Conservation (phyloP, 176 grass and related monocot species). For the Phoenix roebelenii region DNA sequence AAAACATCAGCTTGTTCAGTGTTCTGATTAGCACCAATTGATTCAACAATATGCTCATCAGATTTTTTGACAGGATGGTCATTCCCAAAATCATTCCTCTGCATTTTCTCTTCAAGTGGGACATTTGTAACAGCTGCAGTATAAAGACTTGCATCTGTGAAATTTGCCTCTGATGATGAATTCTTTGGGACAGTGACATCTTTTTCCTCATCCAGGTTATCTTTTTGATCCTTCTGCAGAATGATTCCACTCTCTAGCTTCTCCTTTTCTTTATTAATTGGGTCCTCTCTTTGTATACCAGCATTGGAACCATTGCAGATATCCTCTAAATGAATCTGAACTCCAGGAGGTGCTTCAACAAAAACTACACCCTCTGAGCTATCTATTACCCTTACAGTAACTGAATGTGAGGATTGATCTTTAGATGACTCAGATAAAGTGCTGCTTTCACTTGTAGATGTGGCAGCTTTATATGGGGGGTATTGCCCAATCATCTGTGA, state of each 20-base stretch:
- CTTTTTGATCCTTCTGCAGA: background rate
- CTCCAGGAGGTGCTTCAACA: background rate
- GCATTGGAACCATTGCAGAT: background rate
- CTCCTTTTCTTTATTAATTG: background rate
- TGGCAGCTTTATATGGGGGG: background rate
- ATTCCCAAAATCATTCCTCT: background rate
- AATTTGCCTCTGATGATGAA: background rate
- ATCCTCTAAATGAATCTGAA: background rate
- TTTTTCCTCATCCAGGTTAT: constrained; percentile 1
- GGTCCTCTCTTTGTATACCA: background rate
- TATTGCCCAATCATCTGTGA: background rate
- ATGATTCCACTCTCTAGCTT: background rate
- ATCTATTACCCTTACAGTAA: background rate
- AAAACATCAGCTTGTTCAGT: background rate
- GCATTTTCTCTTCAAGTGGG: too few relatives aligned
- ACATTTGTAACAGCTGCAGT: too few relatives aligned
- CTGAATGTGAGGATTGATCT: background rate
- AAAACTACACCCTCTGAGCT: constrained; percentile 3
- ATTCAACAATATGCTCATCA: background rate
- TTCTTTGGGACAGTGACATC: background rate
- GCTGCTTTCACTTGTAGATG: background rate
- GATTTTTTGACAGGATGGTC: background rate
- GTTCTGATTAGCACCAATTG: background rate
- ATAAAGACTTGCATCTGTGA: background rate
- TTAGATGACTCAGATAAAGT: background rate